Base-by-base conservation (phyloP, 371 early-diverging fungal genomes). In the Quaeritorhiza haematococci region DNA sequence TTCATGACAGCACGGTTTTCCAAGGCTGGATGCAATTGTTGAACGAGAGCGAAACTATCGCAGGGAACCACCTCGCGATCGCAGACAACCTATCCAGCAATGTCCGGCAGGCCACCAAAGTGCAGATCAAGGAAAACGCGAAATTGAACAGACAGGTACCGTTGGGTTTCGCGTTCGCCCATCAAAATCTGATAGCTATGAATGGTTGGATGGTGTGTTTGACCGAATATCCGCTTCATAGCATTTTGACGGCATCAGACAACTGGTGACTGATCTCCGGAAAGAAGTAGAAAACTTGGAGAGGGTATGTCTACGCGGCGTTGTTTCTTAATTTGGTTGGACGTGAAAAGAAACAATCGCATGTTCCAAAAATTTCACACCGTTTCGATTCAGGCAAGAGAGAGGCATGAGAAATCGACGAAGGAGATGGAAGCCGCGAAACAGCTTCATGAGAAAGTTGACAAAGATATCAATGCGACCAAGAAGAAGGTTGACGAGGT, bases 191-290 rank as follows among this genome's bases (percentile, higher is more conserved):
- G 21, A 47, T 38, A 21, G 21, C 33, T 13, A 23, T 47, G 48
- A 13, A n/a, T 47, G 13, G 17, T 13, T 47, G 33, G 13, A 23
- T 47, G 19, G 10, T 47, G 21, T 47, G 21, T 19, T 43, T 26
- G n/a, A 15, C 5, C 30, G 30, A 59, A 50, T 49, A 7, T 27
- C 19, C 15, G 8, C 3, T 42, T 7, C 15, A 13, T 52, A 73
- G 74, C 55, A 55, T 41, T 74, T 74, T 54, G 74, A 74, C 49
- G 72, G 69, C n/a, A 51, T 72, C 27, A 53, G 66, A 32, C 67
- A 69, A 47, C 58, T 44, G 17, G 49, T 23, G 8, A 50, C 56
- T 0, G 75, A 74, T n/a, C 55, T 72, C 23, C 59, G 63, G 34
- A 62, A 65, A 48, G 46, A 51, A 26, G 59, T 68, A 15, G 61